Evolutionary conservation across 306 rosid species (phyloP), one percentile per base, ranked within the genome.

Genomic region (Glycine tomentella): DNA sequence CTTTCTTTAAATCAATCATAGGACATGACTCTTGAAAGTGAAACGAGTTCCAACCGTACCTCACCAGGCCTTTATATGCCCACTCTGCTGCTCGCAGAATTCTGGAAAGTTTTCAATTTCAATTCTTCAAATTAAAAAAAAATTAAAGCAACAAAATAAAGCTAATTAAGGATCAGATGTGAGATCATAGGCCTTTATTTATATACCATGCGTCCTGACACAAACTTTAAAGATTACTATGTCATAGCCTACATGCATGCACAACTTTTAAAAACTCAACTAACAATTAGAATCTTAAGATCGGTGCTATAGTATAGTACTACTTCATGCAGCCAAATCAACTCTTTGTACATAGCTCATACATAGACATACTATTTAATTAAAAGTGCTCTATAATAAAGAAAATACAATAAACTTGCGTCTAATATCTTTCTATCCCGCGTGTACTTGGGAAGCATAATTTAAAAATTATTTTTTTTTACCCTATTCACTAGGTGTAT

Each of bases 41-140:
- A 40, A 40, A 40, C 44, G 44, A 40, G 44, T 40, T 4, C 44
- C 5, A 6, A 40, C 66, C 66, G 20, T 48, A 0, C 65, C 80
- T 75, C 46, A 45, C 57, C 34, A 45, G 45, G 33, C 46, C 79
- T 57, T 58, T 42, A 9, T 31, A 45, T 75, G 71, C 59, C 74
- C 62, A 17, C 58, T 15, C 79, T 73, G 34, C 58, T n/a, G 58
- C 51, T 20, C 14, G 7, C 8, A 20, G 56, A 75, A 75, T 75
- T 50, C 31, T 59, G 45, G 15, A 61, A 75, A 61, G 52, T 15
- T 40, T 74, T 71, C 44, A 16, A 56, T 40, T 74, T 71, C 44
- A 16, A 56, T 42, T 40, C 68, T 57, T 74, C 78, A 16, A 11
- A 57, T 74, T 57, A 57, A 57, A 56, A 58, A 9, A 5, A 5